Conservation (phyloP, 257 asterid species). For the Lycium barbarum region DNA sequence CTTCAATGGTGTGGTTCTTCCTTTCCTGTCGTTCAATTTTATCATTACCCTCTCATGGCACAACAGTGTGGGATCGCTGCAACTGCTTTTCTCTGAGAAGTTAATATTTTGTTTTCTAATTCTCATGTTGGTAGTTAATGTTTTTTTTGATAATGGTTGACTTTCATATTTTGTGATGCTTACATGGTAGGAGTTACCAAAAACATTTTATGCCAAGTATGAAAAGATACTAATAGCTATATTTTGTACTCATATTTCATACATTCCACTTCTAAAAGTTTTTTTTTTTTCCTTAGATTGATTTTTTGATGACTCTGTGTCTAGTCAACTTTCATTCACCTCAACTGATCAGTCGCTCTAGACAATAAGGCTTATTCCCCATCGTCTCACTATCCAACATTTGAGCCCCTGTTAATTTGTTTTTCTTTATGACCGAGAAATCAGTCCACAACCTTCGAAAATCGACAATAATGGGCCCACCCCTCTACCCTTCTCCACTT, state of each 20-base stretch:
- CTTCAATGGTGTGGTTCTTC: background rate
- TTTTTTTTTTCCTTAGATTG: background rate
- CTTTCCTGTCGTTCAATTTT: background rate
- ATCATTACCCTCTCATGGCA: background rate
- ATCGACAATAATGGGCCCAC: background rate
- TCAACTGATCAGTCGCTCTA: background rate
- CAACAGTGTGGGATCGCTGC: background rate
- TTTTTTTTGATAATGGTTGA: background rate
- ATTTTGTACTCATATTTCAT: background rate
- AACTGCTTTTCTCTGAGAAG: background rate
- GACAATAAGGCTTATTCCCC: background rate
- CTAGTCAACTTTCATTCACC: background rate
- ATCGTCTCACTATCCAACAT: background rate
- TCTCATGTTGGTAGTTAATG: background rate
- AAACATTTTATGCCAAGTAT: background rate
- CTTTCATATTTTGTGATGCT: constrained; percentile 2
- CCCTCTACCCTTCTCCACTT: background rate
- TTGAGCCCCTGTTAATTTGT: background rate
- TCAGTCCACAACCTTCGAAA: background rate
- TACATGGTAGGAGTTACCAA: background rate
- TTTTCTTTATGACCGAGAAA: background rate
- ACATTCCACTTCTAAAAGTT: background rate
- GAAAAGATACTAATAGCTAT: background rate
- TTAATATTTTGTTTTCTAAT: constrained; percentile 19
- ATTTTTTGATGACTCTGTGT: background rate